phyloP scores from a whole-genome alignment of 2,329 filamentous ascomycete species.

The Geosmithia flava region DNA sequence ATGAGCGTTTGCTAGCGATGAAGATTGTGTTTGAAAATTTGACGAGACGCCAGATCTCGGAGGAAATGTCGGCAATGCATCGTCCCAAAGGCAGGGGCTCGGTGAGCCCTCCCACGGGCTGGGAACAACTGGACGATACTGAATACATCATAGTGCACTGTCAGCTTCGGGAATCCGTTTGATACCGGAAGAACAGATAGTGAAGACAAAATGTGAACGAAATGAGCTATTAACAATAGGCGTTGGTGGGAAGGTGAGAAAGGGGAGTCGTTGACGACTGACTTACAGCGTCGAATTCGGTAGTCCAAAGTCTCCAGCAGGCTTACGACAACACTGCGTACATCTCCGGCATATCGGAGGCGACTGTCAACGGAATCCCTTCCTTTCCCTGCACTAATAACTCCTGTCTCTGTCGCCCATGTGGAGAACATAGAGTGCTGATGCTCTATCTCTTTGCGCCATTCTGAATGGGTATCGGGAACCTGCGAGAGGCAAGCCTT shows the following conservation, averaged over 20 bases:
- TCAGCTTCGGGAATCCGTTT: background rate
- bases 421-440: slow-evolving; percentile 8
- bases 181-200: background rate
- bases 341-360: slow-evolving; percentile 5
- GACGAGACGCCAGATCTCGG: too few relatives aligned
- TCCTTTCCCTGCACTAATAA: slow-evolving; percentile 2
- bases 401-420: slow-evolving; percentile 6
- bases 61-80: too few relatives aligned
- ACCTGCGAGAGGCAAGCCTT: slow-evolving; percentile 2
- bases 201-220: background rate
- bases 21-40: too few relatives aligned
- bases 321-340: slow-evolving; percentile 3
- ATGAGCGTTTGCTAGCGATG: too few relatives aligned
- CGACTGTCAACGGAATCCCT: slow-evolving; percentile 9
- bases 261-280: too few relatives aligned
- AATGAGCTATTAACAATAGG: background rate
- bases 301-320: slow-evolving; percentile 6
- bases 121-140: background rate
- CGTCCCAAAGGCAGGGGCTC: too few relatives aligned
- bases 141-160: background rate
- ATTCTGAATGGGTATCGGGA: slow-evolving; percentile 1
- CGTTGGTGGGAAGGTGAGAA: too few relatives aligned
- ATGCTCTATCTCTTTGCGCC: slow-evolving; percentile 6
- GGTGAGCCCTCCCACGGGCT: too few relatives aligned
- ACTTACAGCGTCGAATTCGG: slow-evolving; percentile 1